Evolutionary conservation across 257 asterid genomes (phyloP).

Genomic region (Prunella vulgaris): DNA sequence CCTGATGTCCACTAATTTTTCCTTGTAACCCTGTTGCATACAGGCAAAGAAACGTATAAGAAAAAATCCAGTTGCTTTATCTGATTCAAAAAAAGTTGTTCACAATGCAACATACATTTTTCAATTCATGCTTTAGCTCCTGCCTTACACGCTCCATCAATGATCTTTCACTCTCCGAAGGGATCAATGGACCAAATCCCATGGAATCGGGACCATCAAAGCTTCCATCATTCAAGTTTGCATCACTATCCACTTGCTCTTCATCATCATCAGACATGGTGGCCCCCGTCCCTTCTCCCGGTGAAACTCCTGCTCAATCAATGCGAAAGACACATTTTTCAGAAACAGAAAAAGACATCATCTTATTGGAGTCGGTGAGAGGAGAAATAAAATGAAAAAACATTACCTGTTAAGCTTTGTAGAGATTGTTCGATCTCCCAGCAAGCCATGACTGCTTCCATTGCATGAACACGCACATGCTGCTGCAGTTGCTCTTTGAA

Average conservation of each 20-base stretch:
- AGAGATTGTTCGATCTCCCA: conserved; percentile 75
- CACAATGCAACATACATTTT: conserved; percentile 30
- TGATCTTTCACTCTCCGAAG: conserved; percentile 53
- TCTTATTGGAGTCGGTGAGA: background rate
- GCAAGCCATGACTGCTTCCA: conserved; percentile 75
- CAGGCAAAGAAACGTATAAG: background rate
- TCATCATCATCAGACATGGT: conserved; percentile 65
- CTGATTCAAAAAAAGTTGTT: background rate
- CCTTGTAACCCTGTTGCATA: conserved; percentile 48
- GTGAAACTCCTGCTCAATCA: conserved; percentile 42
- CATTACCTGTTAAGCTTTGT: conserved; percentile 56
- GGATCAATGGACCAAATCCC: conserved; percentile 52
- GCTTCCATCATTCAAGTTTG: conserved; percentile 41
- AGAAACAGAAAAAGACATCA: background rate
- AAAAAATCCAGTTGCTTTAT: background rate
- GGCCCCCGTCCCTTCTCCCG: conserved; percentile 58
- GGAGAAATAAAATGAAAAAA: background rate
- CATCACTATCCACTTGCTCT: conserved; percentile 42
- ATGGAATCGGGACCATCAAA: conserved; percentile 38
- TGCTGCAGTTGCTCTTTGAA: conserved; percentile 67
- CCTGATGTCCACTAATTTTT: conserved; percentile 54
- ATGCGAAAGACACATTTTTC: background rate
- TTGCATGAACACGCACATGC: conserved; percentile 68
- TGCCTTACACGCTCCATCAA: conserved; percentile 66
- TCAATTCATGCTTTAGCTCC: conserved; percentile 51